phyloP scores from a whole-genome alignment of 768 basidiomycete genomes.

The Naganishia kalamii region DNA sequence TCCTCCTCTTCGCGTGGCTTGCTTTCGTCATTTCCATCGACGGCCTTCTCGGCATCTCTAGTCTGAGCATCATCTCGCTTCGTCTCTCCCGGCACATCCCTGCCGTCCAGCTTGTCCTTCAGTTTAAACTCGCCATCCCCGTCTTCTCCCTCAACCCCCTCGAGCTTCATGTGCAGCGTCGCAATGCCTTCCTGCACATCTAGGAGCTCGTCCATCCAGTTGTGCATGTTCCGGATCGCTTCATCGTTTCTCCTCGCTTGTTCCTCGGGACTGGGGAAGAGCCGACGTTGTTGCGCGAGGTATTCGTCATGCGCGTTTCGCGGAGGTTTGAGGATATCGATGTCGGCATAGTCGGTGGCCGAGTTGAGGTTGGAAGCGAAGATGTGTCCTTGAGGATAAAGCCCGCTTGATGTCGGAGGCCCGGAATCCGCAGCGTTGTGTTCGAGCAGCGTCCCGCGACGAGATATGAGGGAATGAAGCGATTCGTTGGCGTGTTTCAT shows the following conservation, averaged over 20 bases:
- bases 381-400: neutral
- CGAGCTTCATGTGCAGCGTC: constrained; percentile 10
- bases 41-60: neutral
- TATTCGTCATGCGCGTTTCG: constrained; percentile 4
- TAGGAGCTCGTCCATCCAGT: constrained; percentile 9
- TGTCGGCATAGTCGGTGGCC: neutral
- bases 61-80: neutral
- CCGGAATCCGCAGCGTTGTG: constrained; percentile 3
- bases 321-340: neutral
- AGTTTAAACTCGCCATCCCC: neutral
- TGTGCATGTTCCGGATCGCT: neutral
- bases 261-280: neutral
- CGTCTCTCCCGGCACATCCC: neutral
- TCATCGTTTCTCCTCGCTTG: neutral
- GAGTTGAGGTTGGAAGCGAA: neutral
- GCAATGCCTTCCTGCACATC: constrained; percentile 2
- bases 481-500: constrained; percentile 8
- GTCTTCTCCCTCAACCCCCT: neutral
- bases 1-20: neutral
- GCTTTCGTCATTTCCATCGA: neutral
- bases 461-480: neutral
- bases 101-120: constrained; percentile 1
- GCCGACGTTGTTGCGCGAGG: neutral
- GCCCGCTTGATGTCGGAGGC: neutral
- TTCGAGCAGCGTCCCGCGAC: neutral